Evolutionary conservation across 2,329 filamentous ascomycete species (phyloP).

Genomic region (Sporothrix schenckii): DNA sequence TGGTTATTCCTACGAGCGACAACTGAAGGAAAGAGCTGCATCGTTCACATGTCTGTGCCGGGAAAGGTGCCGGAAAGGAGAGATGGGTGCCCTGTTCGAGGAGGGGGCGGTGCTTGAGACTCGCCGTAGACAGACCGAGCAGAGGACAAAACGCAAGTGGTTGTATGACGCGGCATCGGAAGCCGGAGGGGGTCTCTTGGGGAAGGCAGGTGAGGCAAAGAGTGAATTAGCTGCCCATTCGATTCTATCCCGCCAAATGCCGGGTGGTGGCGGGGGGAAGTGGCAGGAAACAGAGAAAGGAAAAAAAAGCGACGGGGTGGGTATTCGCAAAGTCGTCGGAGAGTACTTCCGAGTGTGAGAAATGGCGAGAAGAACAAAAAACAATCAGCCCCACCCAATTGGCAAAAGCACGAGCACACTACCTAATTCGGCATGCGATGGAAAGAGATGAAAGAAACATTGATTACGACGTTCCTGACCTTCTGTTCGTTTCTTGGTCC

Average conservation of each 20-base stretch:
- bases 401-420: conserved; percentile 16
- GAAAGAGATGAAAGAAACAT: background rate
- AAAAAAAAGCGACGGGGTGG: background rate
- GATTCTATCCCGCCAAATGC: conserved; percentile 8
- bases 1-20: background rate
- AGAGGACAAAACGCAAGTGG: background rate
- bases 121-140: conserved; percentile 27
- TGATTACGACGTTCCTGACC: too few relatives aligned
- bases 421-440: conserved; percentile 19
- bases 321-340: background rate
- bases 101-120: background rate
- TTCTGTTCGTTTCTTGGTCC: background rate
- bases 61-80: background rate
- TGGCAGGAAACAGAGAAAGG: background rate
- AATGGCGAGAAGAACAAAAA: background rate
- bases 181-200: too few relatives aligned
- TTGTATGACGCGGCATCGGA: conserved; percentile 6
- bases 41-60: background rate
- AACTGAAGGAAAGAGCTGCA: background rate
- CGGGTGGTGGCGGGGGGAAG: conserved; percentile 5
- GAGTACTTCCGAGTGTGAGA: conserved; percentile 12
- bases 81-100: conserved; percentile 1
- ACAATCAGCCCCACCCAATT: conserved; percentile 4
- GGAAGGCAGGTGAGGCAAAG: background rate
- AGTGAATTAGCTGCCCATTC: background rate